Evolutionary conservation across 257 asterid species (phyloP).

Genomic region (Fraxinus excelsior): DNA sequence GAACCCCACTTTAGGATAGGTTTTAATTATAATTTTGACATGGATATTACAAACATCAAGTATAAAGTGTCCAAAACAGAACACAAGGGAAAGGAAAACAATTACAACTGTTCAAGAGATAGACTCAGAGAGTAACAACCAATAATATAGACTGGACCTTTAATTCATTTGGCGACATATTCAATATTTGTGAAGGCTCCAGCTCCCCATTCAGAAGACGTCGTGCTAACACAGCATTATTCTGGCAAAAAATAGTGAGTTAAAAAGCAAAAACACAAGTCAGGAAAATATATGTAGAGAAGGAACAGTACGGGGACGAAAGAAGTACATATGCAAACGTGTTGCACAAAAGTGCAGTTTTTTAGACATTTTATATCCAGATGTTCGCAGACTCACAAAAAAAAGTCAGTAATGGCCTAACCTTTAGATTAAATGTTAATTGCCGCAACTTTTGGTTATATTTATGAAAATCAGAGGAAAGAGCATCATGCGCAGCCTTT

Average conservation of each 20-base stretch:
- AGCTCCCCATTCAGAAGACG: slow-evolving; percentile 78
- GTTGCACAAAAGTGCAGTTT: neutral
- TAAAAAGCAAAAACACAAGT: slow-evolving; percentile 8
- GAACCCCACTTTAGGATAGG: neutral
- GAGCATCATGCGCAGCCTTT: slow-evolving; percentile 59
- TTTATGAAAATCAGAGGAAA: slow-evolving; percentile 62
- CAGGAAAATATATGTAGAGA: slow-evolving; percentile 11
- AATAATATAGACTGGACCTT: slow-evolving; percentile 50
- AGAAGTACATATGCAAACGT: slow-evolving; percentile 8
- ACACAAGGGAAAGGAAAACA: neutral
- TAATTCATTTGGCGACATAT: slow-evolving; percentile 71
- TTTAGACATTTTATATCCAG: neutral
- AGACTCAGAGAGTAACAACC: slow-evolving; percentile 13
- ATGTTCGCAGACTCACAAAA: neutral
- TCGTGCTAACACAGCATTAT: slow-evolving; percentile 48
- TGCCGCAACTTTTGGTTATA: slow-evolving; percentile 87
- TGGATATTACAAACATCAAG: slow-evolving; percentile 6
- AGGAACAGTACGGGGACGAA: slow-evolving; percentile 5
- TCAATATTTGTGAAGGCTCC: slow-evolving; percentile 68
- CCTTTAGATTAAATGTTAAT: slow-evolving; percentile 75
- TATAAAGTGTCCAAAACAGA: neutral
- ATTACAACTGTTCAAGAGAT: neutral
- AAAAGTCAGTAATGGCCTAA: slow-evolving; percentile 20
- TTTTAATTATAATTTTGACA: slow-evolving; percentile 3
- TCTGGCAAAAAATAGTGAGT: slow-evolving; percentile 42